Evolutionary conservation across 352 stramenopile species (phyloP).

Genomic region (Globisporangium radiosum): DNA sequence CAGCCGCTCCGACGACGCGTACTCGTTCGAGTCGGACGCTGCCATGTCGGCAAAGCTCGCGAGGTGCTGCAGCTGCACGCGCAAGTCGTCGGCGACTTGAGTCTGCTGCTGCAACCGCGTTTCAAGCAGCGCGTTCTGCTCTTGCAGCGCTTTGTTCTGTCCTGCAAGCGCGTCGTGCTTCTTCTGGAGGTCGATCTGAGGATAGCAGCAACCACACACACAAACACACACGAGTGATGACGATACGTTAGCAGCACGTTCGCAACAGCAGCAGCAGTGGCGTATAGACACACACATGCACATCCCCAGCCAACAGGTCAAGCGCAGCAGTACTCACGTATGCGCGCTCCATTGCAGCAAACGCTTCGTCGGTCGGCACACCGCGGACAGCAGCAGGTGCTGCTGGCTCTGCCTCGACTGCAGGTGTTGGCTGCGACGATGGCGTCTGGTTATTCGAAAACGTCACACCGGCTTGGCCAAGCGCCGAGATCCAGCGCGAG

Average conservation of each 20-base stretch:
- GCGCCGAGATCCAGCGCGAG: conserved; percentile 58
- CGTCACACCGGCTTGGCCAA: conserved; percentile 19
- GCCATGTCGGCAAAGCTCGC: conserved; percentile 67
- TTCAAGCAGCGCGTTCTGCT: conserved; percentile 58
- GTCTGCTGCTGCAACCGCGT: conserved; percentile 61
- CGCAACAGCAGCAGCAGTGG: background rate
- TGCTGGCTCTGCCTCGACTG: conserved; percentile 10
- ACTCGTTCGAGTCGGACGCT: conserved; percentile 47
- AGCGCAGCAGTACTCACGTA: conserved; percentile 16
- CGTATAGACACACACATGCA: background rate
- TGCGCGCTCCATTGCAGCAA: conserved; percentile 36
- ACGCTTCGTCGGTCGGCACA: conserved; percentile 39
- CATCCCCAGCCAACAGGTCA: too few relatives aligned
- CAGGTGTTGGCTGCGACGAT: background rate
- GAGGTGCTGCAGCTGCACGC: conserved; percentile 60
- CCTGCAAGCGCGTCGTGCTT: conserved; percentile 43
- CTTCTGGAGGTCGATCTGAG: conserved; percentile 40
- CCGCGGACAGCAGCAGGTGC: conserved; percentile 5
- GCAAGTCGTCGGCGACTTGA: conserved; percentile 52
- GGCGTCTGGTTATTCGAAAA: conserved; percentile 13
- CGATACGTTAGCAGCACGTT: background rate
- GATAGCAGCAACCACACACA: background rate
- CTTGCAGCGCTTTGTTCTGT: conserved; percentile 43
- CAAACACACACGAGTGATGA: background rate
- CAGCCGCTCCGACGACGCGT: conserved; percentile 41